phyloP scores from a whole-genome alignment of 495 filamentous ascomycete genomes.

The Lentithecium fluviatile region DNA sequence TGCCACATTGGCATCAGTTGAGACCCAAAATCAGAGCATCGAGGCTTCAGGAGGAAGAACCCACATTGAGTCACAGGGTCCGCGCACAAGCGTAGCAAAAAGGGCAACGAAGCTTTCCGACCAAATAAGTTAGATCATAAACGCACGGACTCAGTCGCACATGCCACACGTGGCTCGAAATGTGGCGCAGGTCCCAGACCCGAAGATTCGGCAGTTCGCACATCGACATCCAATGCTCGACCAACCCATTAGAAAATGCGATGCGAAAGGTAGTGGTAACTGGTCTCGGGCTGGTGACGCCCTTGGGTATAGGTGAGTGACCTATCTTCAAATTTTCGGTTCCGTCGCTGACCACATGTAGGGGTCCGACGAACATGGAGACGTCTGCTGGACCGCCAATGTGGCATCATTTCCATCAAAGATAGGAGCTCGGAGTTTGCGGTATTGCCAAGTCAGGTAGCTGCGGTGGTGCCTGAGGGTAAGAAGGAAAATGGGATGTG shows the following conservation, averaged over 20 bases:
- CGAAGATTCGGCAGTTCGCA: too few relatives aligned
- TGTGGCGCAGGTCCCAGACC: too few relatives aligned
- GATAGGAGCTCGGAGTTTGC: slow-evolving; percentile 59
- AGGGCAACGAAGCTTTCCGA: too few relatives aligned
- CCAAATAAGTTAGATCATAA: too few relatives aligned
- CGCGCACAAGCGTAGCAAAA: too few relatives aligned
- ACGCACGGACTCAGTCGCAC: too few relatives aligned
- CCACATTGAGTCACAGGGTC: too few relatives aligned
- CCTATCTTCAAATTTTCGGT: neutral
- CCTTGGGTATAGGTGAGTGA: slow-evolving; percentile 70
- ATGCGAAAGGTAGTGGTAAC: slow-evolving; percentile 91
- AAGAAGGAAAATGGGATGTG: slow-evolving; percentile 58
- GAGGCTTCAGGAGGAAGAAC: too few relatives aligned
- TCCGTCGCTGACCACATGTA: slow-evolving; percentile 33
- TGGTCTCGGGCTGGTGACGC: slow-evolving; percentile 88
- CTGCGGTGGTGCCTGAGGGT: slow-evolving; percentile 73
- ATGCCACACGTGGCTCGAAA: too few relatives aligned
- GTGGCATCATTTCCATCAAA: slow-evolving; percentile 72
- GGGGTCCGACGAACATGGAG: slow-evolving; percentile 76
- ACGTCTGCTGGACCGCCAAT: slow-evolving; percentile 72
- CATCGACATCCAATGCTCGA: neutral
- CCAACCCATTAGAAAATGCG: slow-evolving; percentile 30
- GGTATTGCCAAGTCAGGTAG: slow-evolving; percentile 77
- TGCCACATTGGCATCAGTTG: too few relatives aligned
- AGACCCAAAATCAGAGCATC: too few relatives aligned